phyloP scores from a whole-genome alignment of 108 stramenopile genomes.

The Licmophora abbreviata region DNA sequence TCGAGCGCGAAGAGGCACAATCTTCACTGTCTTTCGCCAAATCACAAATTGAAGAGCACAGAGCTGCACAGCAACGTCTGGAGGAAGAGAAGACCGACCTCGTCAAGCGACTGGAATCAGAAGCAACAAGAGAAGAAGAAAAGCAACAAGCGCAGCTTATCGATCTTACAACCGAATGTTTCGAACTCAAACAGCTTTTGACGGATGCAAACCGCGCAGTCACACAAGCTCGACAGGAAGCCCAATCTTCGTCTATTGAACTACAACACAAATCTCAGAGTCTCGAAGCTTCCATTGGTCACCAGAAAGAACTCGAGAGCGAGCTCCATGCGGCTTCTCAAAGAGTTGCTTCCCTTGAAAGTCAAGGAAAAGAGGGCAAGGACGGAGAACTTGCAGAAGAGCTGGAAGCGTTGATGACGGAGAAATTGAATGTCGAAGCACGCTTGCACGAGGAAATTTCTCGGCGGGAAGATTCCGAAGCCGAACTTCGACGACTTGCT shows the following conservation, averaged over 20 bases:
- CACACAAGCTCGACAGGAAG: constrained; percentile 40
- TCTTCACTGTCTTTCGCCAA: too few species aligned
- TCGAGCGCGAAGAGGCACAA: too few species aligned
- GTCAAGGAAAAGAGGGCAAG: constrained; percentile 7
- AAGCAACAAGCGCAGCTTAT: constrained; percentile 4
- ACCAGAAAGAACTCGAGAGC: constrained; percentile 40
- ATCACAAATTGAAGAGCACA: too few species aligned
- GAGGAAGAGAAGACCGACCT: too few species aligned
- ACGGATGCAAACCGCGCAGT: constrained; percentile 44
- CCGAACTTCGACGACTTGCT: constrained; percentile 30
- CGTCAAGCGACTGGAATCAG: too few species aligned
- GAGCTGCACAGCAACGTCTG: too few species aligned
- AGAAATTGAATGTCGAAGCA: constrained; percentile 35
- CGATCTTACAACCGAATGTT: constrained; percentile 4
- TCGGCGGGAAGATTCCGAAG: constrained; percentile 26
- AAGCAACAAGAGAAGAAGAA: too few species aligned
- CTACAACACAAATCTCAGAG: constrained; percentile 11
- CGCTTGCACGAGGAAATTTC: constrained; percentile 29
- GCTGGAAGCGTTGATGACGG: constrained; percentile 19
- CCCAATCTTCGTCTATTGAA: constrained; percentile 24
- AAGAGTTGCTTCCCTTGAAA: constrained; percentile 5
- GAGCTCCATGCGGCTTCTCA: constrained; percentile 25
- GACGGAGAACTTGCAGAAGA: neutral
- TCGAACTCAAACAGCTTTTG: constrained; percentile 53
- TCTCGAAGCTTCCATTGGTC: constrained; percentile 17